Percentiles rank a stretch among this genome's conserved stretches.
phyloP scores from a whole-genome alignment of 495 filamentous ascomycete species.

The Aspergillus sclerotiicarbonarius region DNA sequence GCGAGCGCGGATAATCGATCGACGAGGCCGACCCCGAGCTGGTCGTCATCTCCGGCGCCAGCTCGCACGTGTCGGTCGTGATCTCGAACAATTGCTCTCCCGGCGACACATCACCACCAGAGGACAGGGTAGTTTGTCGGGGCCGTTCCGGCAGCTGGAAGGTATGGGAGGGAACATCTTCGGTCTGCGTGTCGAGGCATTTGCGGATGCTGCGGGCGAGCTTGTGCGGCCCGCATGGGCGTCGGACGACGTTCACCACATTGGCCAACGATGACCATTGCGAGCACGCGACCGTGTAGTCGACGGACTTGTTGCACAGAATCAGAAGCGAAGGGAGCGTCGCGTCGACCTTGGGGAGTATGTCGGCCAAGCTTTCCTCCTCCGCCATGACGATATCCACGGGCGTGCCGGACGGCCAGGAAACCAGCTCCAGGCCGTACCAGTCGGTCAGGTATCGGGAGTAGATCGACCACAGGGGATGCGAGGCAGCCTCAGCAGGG shows the following conservation, averaged over 20 bases:
- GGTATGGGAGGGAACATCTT: slow-evolving; percentile 12
- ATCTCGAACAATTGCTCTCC: slow-evolving; percentile 6
- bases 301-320: slow-evolving; percentile 35
- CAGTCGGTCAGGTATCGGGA: slow-evolving; percentile 40
- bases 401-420: slow-evolving; percentile 28
- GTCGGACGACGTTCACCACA: slow-evolving; percentile 46
- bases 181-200: slow-evolving; percentile 26
- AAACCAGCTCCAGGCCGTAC: slow-evolving; percentile 44
- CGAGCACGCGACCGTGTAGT: slow-evolving; percentile 27
- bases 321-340: slow-evolving; percentile 36
- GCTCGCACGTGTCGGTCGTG: slow-evolving; percentile 11
- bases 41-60: slow-evolving; percentile 10
- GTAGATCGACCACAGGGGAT: slow-evolving; percentile 25
- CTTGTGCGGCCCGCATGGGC: slow-evolving; percentile 63
- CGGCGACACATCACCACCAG: background rate
- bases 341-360: slow-evolving; percentile 12
- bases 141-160: slow-evolving; percentile 16
- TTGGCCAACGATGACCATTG: slow-evolving; percentile 34
- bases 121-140: background rate
- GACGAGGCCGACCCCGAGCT: slow-evolving; percentile 12
- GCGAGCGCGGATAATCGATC: slow-evolving; percentile 11
- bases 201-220: slow-evolving; percentile 53
- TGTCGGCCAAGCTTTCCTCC: slow-evolving; percentile 31
- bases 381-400: slow-evolving; percentile 44
- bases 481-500: slow-evolving; percentile 13